Base-by-base conservation (phyloP, 495 filamentous ascomycete species). In the Mycothermus thermophilus region DNA sequence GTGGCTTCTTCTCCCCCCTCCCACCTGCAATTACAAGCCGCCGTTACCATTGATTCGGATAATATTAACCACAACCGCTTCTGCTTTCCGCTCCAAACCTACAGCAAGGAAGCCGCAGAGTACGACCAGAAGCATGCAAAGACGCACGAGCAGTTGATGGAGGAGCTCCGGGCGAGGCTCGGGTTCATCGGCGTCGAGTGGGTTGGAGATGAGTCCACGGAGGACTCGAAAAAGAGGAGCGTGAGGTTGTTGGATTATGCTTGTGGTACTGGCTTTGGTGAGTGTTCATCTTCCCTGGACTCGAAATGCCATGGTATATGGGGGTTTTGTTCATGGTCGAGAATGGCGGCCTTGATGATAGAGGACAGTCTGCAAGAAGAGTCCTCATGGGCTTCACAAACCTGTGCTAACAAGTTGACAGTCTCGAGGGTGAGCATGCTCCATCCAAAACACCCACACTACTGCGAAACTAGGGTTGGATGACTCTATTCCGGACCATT, bases 221-320 rank as follows among this genome's bases (percentile, higher is more conserved):
- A 43, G 1, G 45, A 38, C 15, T 67, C 64, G 19, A 66, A 58
- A n/a, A 55, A 44, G 27, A 61, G 63, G 37, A 55, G 67, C 18
- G 58, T 80, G 27, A 63, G 66, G 21, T 47, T 83, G 32, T 58
- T 87, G 8, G 81, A 87, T 42, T 87, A 84, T 55, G 81, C 81
- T 29, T 83, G 77, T 39, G 81, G 81, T 3, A 74, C 79, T 12
- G 81, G 80, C 4, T 36, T 64, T 41, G 62, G 82, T 41, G 34
- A 27, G 49, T 43, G 11, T 24, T 8, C 15, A 5, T 9, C n/a
- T n/a, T n/a, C n/a, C n/a, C n/a, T n/a, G n/a, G n/a, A n/a, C n/a
- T n/a, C n/a, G n/a, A n/a, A n/a, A n/a, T n/a, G n/a, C n/a, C n/a
- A n/a, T n/a, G n/a, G 4, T 7, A 8, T 22, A 3, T 13, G 17